Conservation (phyloP, 2,329 filamentous ascomycete genomes). For the Xylariales sp. region DNA sequence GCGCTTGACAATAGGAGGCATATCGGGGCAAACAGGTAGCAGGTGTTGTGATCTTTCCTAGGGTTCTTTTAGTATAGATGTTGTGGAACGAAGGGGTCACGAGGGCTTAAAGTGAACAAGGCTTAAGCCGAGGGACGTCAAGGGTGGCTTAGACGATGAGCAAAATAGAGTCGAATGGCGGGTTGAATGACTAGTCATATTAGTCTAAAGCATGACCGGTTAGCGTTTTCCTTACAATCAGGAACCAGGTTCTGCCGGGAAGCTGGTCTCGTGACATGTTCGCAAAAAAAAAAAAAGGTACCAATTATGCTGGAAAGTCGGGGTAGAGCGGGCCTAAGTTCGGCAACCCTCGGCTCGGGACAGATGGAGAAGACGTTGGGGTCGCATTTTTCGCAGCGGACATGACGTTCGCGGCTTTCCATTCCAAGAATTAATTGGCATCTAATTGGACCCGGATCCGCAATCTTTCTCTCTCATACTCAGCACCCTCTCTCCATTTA, state of each 20-base stretch:
- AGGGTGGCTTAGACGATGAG: constrained; percentile 1
- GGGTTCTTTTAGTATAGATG: neutral
- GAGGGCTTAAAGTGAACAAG: neutral
- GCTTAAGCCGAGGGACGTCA: neutral
- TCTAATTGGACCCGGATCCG: constrained; percentile 26
- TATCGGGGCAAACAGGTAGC: neutral
- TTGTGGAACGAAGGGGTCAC: neutral
- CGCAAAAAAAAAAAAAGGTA: neutral
- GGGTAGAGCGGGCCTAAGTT: constrained; percentile 35
- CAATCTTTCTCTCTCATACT: constrained; percentile 17
- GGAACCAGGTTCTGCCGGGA: neutral
- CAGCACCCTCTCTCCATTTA: constrained; percentile 30
- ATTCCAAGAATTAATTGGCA: constrained; percentile 5
- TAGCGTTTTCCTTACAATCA: neutral
- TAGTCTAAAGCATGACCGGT: neutral
- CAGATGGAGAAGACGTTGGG: constrained; percentile 31
- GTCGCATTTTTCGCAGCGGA: constrained; percentile 35
- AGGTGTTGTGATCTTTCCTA: neutral
- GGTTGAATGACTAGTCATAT: neutral
- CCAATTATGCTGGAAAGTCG: neutral
- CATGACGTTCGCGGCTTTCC: constrained; percentile 46
- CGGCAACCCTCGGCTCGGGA: constrained; percentile 48
- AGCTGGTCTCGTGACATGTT: constrained; percentile 8
- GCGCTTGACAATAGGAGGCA: neutral
- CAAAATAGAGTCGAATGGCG: neutral